Conservation (phyloP, 176 grass and related monocot genomes). For the Carex pumila region DNA sequence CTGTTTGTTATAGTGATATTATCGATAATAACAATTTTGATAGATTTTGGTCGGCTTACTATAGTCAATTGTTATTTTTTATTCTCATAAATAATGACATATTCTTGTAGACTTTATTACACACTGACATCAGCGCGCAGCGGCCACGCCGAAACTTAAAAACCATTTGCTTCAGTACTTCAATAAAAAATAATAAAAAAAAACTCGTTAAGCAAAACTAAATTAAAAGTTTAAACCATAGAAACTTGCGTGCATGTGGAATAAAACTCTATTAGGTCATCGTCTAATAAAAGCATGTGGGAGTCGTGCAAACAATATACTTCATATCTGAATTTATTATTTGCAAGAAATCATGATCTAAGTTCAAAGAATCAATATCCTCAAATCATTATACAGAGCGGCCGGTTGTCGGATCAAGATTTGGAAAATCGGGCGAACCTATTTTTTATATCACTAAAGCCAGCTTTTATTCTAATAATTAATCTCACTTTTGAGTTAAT, state of each 20-base stretch:
- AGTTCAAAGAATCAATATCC: conserved; percentile 12
- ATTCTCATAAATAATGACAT: too few relatives aligned
- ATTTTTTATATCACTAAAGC: not conserved
- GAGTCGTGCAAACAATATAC: not conserved
- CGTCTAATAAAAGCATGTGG: conserved; percentile 17
- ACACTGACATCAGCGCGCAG: not conserved
- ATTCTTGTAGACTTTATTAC: too few relatives aligned
- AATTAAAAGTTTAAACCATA: not conserved
- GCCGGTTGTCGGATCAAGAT: conserved; percentile 7
- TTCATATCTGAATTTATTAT: not conserved
- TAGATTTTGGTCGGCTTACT: too few relatives aligned
- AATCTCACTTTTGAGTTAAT: not conserved
- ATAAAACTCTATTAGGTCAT: not conserved
- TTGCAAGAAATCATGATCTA: not conserved
- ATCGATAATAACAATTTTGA: too few relatives aligned
- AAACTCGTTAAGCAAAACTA: not conserved
- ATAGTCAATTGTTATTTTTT: too few relatives aligned
- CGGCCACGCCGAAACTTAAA: not conserved
- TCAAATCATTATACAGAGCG: not conserved
- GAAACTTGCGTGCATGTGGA: conserved; percentile 7
- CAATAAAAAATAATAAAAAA: not conserved
- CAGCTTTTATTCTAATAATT: not conserved
- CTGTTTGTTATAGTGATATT: too few relatives aligned
- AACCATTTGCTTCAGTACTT: not conserved
- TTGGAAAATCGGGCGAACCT: conserved; percentile 1